Base-by-base conservation (phyloP, 208 protist species). In the Crithidia sp. region DNA sequence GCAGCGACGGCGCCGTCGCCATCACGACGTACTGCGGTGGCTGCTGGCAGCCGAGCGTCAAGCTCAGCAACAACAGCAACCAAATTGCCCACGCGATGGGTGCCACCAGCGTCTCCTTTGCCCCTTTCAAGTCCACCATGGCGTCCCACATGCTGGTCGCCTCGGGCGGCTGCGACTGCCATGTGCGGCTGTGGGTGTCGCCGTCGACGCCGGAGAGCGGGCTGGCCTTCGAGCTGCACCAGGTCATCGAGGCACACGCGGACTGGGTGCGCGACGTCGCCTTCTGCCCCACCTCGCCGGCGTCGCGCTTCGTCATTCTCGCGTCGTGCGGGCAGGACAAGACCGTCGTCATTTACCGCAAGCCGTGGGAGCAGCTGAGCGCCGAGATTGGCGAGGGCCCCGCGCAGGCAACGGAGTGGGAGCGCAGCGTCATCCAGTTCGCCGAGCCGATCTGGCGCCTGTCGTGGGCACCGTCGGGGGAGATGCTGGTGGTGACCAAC, bases 61-160 rank as follows among this genome's bases (percentile, higher is more conserved):
- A 85, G 53, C 60, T 96, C 7, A 91, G 88, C 78, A 93, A 87
- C 71, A 93, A 94, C 67, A 83, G 66, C 63, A 94, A 92, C 64
- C 79, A 92, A 63, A 96, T 94, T 74, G 86, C 88, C 12, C 92
- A 96, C 68, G 88, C 89, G 0, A 96, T 96, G 88, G 89, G 89
- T 3, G 88, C 89, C 4, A 94, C 86, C 14, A 77, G 84, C 49
- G 86, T 95, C 5, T 87, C 88, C 13, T 96, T 94, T 57, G 88
- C 86, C 7, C 92, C 92, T 2, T 75, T 82, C 40, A 79, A 81
- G 53, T 74, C 76, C 2, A 53, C 52, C 16, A 7, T 86, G 62
- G 41, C 44, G 0, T 67, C 83, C n/a, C 39, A 72, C 36, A 49
- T 88, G 28, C 40, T 96, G 16, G 70, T 96, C 43, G 92, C 83